Evolutionary conservation across 805 yeast genomes (phyloP).

Genomic region (Crinitomyces ghanaensis): DNA sequence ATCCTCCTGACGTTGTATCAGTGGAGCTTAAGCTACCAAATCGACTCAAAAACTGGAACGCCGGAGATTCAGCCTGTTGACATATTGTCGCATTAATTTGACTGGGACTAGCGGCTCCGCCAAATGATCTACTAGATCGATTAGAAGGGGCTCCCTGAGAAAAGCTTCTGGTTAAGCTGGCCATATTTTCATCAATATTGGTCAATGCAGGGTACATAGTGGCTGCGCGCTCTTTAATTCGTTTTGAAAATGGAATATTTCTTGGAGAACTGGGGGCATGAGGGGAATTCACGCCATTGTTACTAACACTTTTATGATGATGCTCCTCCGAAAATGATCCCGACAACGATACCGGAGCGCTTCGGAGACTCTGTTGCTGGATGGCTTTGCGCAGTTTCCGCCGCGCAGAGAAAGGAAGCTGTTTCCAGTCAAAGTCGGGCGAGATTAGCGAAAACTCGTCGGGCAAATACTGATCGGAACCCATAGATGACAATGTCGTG

Average conservation of each 20-base stretch:
- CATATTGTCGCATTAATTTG: slow-evolving; percentile 1
- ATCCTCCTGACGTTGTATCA: slow-evolving; percentile 6
- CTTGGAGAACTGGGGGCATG: too few species aligned
- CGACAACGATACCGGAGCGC: slow-evolving; percentile 5
- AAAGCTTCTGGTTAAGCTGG: not conserved
- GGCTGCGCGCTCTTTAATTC: slow-evolving; percentile 11
- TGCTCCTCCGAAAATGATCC: slow-evolving; percentile 2
- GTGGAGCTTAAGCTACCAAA: slow-evolving; percentile 9
- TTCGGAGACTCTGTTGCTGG: slow-evolving; percentile 5
- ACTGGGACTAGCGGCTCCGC: not conserved
- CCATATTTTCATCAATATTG: slow-evolving; percentile 2
- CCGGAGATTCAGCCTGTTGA: slow-evolving; percentile 16
- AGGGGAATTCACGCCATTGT: too few species aligned
- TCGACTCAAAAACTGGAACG: slow-evolving; percentile 14
- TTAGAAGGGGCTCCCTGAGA: not conserved
- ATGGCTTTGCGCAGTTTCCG: slow-evolving; percentile 12
- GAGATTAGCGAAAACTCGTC: slow-evolving; percentile 12
- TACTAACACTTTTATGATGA: too few species aligned
- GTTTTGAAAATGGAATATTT: slow-evolving; percentile 9
- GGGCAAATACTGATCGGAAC: slow-evolving; percentile 10
- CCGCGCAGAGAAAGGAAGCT: slow-evolving; percentile 16
- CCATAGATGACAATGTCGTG: too few species aligned
- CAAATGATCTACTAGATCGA: not conserved
- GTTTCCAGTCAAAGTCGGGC: slow-evolving; percentile 16
- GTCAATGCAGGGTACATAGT: slow-evolving; percentile 10